These are phyloP conservation scores for Neurospora intermedia DNA, from an alignment of 495 filamentous ascomycete genomes.

Conservation along the genomic window DNA sequence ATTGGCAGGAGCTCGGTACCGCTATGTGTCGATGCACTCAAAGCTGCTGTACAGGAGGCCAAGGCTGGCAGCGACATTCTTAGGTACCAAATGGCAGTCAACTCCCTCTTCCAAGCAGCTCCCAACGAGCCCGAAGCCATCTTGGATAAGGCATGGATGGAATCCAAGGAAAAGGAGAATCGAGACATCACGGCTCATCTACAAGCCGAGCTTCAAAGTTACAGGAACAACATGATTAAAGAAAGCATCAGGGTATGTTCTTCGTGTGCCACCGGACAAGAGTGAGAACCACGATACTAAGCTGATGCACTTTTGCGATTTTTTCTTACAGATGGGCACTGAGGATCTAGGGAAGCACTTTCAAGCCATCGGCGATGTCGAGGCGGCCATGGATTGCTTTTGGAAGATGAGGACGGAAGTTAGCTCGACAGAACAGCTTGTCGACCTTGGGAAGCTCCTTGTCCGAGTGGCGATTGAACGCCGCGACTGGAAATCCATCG, in stretches of 20 bases:
- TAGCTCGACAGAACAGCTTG: conserved; percentile 31
- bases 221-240: conserved; percentile 96
- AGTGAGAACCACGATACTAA: neutral
- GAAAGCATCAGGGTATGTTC: conserved; percentile 80
- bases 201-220: conserved; percentile 74
- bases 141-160: conserved; percentile 61
- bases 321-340: conserved; percentile 29
- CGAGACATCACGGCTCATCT: conserved; percentile 58
- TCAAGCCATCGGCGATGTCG: conserved; percentile 32
- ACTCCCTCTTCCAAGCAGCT: conserved; percentile 48
- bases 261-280: neutral
- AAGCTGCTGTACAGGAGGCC: conserved; percentile 63
- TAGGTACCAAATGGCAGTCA: conserved; percentile 59
- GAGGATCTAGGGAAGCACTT: conserved; percentile 38
- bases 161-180: conserved; percentile 49
- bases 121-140: conserved; percentile 57
- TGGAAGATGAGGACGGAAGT: conserved; percentile 37
- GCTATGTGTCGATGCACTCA: conserved; percentile 71
- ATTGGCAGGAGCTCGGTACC: conserved; percentile 70
- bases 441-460: conserved; percentile 33
- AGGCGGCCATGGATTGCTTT: conserved; percentile 29
- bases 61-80: conserved; percentile 64
- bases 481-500: conserved; percentile 40
- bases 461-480: conserved; percentile 33
- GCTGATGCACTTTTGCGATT: neutral